phyloP scores from a whole-genome alignment of 495 filamentous ascomycete genomes.

The Rostrohypoxylon terebratum region DNA sequence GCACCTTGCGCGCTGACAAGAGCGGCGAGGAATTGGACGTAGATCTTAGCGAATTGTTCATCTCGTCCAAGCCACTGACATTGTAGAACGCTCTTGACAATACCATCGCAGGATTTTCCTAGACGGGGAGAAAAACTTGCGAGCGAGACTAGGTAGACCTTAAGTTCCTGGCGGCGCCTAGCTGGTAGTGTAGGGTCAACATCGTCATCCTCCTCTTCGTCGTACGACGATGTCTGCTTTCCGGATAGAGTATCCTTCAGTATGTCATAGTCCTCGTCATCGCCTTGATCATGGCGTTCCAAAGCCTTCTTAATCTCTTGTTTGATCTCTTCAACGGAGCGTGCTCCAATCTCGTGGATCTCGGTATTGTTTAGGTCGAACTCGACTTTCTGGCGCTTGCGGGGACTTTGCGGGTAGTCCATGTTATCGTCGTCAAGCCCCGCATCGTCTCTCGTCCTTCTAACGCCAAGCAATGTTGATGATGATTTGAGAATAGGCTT shows the following conservation, averaged over 20 bases:
- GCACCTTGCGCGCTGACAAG: slow-evolving; percentile 81
- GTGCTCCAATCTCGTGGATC: slow-evolving; percentile 63
- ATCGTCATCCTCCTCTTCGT: slow-evolving; percentile 54
- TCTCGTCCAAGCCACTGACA: slow-evolving; percentile 89
- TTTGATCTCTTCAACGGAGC: slow-evolving; percentile 67
- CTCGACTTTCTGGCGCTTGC: slow-evolving; percentile 71
- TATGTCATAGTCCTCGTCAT: slow-evolving; percentile 77
- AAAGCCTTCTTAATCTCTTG: slow-evolving; percentile 81
- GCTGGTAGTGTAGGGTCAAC: slow-evolving; percentile 53
- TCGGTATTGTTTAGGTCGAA: slow-evolving; percentile 80
- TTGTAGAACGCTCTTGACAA: slow-evolving; percentile 78
- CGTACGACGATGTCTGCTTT: slow-evolving; percentile 41
- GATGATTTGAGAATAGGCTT: slow-evolving; percentile 61
- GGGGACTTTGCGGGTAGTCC: slow-evolving; percentile 38
- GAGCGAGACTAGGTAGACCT: slow-evolving; percentile 80
- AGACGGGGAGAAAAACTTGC: slow-evolving; percentile 77
- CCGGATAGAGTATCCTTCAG: slow-evolving; percentile 69
- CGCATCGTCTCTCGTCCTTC: slow-evolving; percentile 54
- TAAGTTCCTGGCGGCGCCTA: slow-evolving; percentile 67
- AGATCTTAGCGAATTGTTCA: slow-evolving; percentile 81
- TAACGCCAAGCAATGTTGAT: slow-evolving; percentile 52
- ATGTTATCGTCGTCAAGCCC: slow-evolving; percentile 58
- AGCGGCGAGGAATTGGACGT: slow-evolving; percentile 81
- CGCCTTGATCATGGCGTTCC: slow-evolving; percentile 71
- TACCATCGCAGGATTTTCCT: slow-evolving; percentile 72